phyloP scores from a whole-genome alignment of 2,329 filamentous ascomycete genomes.

The Cytospora paraplurivora region DNA sequence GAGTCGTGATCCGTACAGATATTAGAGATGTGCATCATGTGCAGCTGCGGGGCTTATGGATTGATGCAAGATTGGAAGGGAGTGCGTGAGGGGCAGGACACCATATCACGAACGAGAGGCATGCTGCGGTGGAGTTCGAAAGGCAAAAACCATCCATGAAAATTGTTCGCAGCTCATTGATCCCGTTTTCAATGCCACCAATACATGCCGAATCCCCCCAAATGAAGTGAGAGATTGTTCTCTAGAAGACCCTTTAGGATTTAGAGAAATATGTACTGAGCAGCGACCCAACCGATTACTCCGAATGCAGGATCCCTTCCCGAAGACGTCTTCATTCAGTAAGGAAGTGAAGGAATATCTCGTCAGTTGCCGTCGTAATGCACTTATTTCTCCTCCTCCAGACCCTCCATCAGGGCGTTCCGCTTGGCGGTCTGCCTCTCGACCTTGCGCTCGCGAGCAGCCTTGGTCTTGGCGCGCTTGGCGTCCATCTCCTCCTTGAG shows the following conservation, averaged over 20 bases:
- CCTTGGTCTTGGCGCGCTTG: slow-evolving; percentile 99
- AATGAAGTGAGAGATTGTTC: slow-evolving; percentile 27
- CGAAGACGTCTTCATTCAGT: slow-evolving; percentile 49
- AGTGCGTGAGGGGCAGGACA: background rate
- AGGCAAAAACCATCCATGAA: slow-evolving; percentile 28
- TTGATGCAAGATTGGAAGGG: background rate
- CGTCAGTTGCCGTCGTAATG: slow-evolving; percentile 40
- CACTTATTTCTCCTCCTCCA: slow-evolving; percentile 51
- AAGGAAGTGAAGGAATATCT: slow-evolving; percentile 43
- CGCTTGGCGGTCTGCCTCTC: slow-evolving; percentile 92
- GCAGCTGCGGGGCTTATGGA: background rate
- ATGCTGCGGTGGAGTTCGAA: background rate
- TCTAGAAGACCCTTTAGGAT: slow-evolving; percentile 25
- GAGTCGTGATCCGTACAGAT: background rate
- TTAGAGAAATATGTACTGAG: slow-evolving; percentile 33
- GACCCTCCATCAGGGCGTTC: slow-evolving; percentile 77
- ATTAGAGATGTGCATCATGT: background rate
- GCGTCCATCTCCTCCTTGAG: slow-evolving; percentile 99
- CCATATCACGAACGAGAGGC: slow-evolving; percentile 14
- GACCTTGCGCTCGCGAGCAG: slow-evolving; percentile 96
- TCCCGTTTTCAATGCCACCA: slow-evolving; percentile 32
- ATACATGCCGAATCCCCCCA: slow-evolving; percentile 30
- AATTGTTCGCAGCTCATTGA: slow-evolving; percentile 31
- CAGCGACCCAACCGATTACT: slow-evolving; percentile 61
- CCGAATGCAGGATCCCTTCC: slow-evolving; percentile 54